Evolutionary conservation across 805 yeast genomes (phyloP), one percentile per base, ranked within the genome.

Genomic region (Candida nitratophila): DNA sequence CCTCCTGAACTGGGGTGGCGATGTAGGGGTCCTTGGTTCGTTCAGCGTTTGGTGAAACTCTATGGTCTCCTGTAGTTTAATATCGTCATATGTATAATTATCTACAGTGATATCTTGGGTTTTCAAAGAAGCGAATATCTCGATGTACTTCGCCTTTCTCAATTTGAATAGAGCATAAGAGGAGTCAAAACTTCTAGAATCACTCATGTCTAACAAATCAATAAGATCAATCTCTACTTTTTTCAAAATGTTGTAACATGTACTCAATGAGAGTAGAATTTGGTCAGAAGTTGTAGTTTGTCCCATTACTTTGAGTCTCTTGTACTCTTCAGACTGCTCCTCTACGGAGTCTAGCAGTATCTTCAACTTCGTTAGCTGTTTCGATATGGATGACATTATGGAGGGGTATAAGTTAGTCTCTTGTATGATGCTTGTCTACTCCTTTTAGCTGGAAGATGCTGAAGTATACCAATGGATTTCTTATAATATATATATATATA

Each of bases 141-240:
- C 27, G 4, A 4, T 17, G 17, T 37, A 37, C 16, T 9, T 6
- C 3, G 16, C 33, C 19, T 26, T 37, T 4, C n/a, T 6, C 17
- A 3, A 16, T 2, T 3, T 40, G 16, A 20, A 40, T 10, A 22
- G n/a, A 4, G 17, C 14, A n/a, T 26, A 20, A 5, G 12, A 20
- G 17, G n/a, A 5, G 24, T 30, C 37, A 27, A 27, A 21, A 14
- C 11, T 44, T 8, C 33, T 17, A 10, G 30, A 16, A 12, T 34
- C 37, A 2, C 11, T 40, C 4, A 29, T 16, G 6, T 36, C 36
- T 20, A 40, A 14, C 4, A 36, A 20, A 9, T 39, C 49, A 26
- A 52, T 37, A 12, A 44, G 26, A 27, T 52, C 58, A 6, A 46
- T 44, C n/a, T 50, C 30, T 5, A 52, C 39, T 12, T 48, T 37